A percentile compares a stretch with the other conserved stretches of the same genome.
Evolutionary conservation across 179 eudicot genomes (phyloP).

Genomic region (Actinidia polygama): DNA sequence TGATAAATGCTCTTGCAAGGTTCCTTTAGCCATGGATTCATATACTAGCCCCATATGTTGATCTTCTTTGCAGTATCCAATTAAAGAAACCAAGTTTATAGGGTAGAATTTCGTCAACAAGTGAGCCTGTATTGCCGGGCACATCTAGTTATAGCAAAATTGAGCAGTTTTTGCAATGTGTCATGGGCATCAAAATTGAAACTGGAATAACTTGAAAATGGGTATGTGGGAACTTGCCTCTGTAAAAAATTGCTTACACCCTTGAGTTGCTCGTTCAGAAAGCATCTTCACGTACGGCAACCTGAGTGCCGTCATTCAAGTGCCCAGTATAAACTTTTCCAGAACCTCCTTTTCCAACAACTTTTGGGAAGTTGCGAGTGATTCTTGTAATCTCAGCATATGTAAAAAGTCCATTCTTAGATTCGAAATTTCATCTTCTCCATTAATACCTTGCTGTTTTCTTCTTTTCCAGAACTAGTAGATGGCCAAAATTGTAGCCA

Average conservation of each 20-base stretch:
- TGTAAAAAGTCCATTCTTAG: slow-evolving; percentile 31
- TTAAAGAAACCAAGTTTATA: slow-evolving; percentile 41
- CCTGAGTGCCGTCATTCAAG: slow-evolving; percentile 34
- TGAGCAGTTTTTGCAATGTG: not conserved
- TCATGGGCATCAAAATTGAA: not conserved
- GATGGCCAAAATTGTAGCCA: not conserved
- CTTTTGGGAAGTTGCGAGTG: slow-evolving; percentile 28
- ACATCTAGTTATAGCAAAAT: not conserved
- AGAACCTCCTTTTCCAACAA: slow-evolving; percentile 41
- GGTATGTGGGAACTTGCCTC: slow-evolving; percentile 28
- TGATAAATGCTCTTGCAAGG: slow-evolving; percentile 34
- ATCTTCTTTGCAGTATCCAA: slow-evolving; percentile 45
- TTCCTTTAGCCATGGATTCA: slow-evolving; percentile 45
- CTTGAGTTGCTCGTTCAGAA: slow-evolving; percentile 21
- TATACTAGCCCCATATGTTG: slow-evolving; percentile 33
- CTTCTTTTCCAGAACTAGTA: not conserved
- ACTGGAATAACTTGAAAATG: not conserved
- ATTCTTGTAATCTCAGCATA: slow-evolving; percentile 32
- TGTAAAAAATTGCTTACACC: slow-evolving; percentile 37
- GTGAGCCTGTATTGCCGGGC: slow-evolving; percentile 25
- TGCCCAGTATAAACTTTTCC: slow-evolving; percentile 42
- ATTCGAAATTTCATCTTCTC: not conserved
- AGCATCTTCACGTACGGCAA: slow-evolving; percentile 53
- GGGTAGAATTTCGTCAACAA: slow-evolving; percentile 40
- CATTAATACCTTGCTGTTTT: not conserved